A percentile compares a stretch with the other conserved stretches of the same genome.
Evolutionary conservation across 192 early-diverging fungal genomes (phyloP).

Genomic region (Pecoramyces ruminantium): DNA sequence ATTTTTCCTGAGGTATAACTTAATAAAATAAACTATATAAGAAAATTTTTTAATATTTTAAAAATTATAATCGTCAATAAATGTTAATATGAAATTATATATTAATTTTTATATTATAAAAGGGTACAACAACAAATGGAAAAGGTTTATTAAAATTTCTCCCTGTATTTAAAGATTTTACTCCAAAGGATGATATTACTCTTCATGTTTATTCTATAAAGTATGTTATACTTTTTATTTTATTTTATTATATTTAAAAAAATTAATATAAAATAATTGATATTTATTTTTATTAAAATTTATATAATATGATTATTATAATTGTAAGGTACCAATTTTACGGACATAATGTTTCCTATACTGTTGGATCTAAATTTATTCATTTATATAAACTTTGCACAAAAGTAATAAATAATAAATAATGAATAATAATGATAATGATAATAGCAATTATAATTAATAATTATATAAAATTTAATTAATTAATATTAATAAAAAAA

Average conservation of each 20-base stretch:
- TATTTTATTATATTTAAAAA: no score
- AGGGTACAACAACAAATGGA: constrained; percentile 76
- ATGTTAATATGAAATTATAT: no score
- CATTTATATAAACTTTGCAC: constrained; percentile 38
- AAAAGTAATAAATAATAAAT: no score
- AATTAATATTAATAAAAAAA: no score
- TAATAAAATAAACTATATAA: not conserved
- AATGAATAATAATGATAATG: no score
- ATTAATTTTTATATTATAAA: no score
- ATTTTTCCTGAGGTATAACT: constrained; percentile 44
- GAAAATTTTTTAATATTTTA: no score
- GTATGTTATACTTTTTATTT: constrained; percentile 21
- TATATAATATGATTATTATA: no score
- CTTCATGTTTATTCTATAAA: constrained; percentile 46
- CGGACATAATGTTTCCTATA: constrained; percentile 23
- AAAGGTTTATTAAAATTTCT: constrained; percentile 60
- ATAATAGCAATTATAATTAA: not conserved
- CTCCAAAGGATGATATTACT: constrained; percentile 33
- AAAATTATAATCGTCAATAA: no score
- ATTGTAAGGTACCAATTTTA: not conserved
- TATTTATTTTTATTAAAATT: constrained; percentile 3
- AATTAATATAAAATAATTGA: no score
- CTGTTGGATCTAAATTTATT: constrained; percentile 26
- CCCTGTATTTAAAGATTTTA: constrained; percentile 46
- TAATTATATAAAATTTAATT: not conserved